These are phyloP conservation scores for Bolboschoenoplectus hybrid DNA, from an alignment of 202 grass and related monocot species.

Conservation along the genomic window DNA sequence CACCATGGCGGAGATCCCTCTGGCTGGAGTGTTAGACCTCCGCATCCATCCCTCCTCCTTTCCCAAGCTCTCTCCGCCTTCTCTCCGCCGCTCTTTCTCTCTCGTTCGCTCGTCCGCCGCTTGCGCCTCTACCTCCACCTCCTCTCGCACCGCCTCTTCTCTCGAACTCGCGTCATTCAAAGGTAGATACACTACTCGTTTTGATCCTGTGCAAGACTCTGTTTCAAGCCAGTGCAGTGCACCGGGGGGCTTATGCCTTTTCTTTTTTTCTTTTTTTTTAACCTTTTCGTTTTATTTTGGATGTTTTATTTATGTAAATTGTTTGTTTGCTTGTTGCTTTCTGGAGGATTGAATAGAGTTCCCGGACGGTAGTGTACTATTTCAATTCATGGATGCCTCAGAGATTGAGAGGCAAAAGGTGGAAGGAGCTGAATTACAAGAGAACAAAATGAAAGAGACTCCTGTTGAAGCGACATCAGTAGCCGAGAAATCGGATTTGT, in stretches of 20 bases:
- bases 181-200: slow-evolving; percentile 40
- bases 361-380: slow-evolving; percentile 76
- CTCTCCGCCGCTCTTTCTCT: slow-evolving; percentile 34
- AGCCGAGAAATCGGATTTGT: slow-evolving; percentile 9
- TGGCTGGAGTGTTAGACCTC: slow-evolving; percentile 34
- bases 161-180: slow-evolving; percentile 40
- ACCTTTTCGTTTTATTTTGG: slow-evolving; percentile 6
- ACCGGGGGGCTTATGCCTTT: neutral
- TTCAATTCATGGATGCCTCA: slow-evolving; percentile 51
- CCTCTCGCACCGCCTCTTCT: slow-evolving; percentile 29
- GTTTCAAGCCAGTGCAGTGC: slow-evolving; percentile 40
- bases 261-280: neutral
- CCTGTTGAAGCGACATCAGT: neutral
- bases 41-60: slow-evolving; percentile 37
- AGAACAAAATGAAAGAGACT: slow-evolving; percentile 25
- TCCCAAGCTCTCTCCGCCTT: slow-evolving; percentile 37
- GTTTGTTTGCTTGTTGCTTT: slow-evolving; percentile 17
- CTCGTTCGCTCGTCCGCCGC: neutral
- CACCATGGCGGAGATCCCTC: slow-evolving; percentile 51
- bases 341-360: slow-evolving; percentile 42
- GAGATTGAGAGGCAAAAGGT: slow-evolving; percentile 43
- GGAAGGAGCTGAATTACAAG: slow-evolving; percentile 32
- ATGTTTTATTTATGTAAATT: slow-evolving; percentile 37
- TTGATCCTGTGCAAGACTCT: slow-evolving; percentile 23
- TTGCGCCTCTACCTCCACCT: slow-evolving; percentile 27